A percentile compares a stretch with the other conserved stretches of the same genome.
These are phyloP conservation scores for Rhododendron kiyosumense DNA, from an alignment of 148 eudicot genomes.

Conservation along the genomic window DNA sequence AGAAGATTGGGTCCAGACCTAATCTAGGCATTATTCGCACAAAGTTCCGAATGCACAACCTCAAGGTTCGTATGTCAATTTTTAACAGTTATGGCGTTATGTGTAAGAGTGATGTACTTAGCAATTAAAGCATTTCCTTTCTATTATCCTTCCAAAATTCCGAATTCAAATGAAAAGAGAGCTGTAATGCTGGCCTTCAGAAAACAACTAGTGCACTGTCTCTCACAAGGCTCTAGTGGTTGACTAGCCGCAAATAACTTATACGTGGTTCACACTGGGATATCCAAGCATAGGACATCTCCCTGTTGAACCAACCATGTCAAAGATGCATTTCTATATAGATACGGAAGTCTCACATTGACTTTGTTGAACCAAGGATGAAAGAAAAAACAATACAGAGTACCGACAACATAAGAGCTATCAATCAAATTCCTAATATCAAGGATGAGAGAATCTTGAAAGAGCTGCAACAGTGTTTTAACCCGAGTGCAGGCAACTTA, in stretches of 20 bases:
- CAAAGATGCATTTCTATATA: background rate
- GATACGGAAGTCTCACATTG: background rate
- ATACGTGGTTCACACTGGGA: background rate
- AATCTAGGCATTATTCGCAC: background rate
- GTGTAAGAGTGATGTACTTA: background rate
- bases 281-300: background rate
- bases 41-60: background rate
- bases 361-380: background rate
- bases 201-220: background rate
- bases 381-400: background rate
- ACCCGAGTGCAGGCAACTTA: background rate
- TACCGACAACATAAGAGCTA: background rate
- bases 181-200: background rate
- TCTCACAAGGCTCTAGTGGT: background rate
- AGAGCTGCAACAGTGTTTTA: background rate
- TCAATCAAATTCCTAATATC: background rate
- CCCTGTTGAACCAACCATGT: background rate
- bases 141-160: background rate
- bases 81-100: background rate
- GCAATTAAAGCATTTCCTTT: background rate
- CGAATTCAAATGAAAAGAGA: background rate
- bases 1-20: background rate
- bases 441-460: background rate
- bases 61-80: background rate
- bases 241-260: background rate